phyloP scores from a whole-genome alignment of 2,329 filamentous ascomycete species.

The Zalaria sp. region DNA sequence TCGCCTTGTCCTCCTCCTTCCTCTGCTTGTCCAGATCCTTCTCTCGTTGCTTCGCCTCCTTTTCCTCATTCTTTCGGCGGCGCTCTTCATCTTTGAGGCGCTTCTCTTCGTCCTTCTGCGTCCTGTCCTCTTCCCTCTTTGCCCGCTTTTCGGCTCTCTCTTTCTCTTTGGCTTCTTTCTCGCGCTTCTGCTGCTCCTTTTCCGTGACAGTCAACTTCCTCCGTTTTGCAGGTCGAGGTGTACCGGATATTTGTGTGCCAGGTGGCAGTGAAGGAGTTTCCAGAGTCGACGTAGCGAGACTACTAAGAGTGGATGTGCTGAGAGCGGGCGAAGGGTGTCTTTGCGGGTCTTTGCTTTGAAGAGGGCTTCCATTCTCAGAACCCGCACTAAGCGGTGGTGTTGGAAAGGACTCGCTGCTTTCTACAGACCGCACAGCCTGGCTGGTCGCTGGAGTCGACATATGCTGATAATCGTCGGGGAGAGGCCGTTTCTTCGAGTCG shows the following conservation, averaged over 20 bases:
- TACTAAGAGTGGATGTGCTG: constrained; percentile 19
- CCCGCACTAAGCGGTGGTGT: constrained; percentile 7
- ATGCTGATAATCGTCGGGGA: background rate
- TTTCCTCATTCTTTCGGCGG: constrained; percentile 25
- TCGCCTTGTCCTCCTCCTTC: constrained; percentile 23
- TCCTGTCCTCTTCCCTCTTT: constrained; percentile 14
- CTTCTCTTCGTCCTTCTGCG: constrained; percentile 17
- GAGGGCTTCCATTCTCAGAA: background rate
- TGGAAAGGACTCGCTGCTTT: constrained; percentile 1
- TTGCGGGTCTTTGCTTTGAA: constrained; percentile 1
- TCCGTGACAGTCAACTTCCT: constrained; percentile 28
- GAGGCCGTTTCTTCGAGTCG: background rate
- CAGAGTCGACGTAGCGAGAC: constrained; percentile 7
- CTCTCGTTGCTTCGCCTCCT: constrained; percentile 26
- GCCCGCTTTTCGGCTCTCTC: constrained; percentile 15
- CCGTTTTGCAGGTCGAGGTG: constrained; percentile 23
- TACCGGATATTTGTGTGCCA: background rate
- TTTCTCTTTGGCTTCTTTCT: constrained; percentile 24
- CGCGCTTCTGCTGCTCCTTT: constrained; percentile 22
- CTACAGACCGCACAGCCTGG: background rate
- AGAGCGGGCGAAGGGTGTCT: constrained; percentile 14
- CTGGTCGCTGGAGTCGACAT: background rate
- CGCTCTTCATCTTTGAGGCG: constrained; percentile 14
- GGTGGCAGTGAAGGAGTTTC: constrained; percentile 2
- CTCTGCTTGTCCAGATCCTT: constrained; percentile 34